Evolutionary conservation across 805 yeast species (phyloP).

Genomic region (Hanseniaspora clermontiae): DNA sequence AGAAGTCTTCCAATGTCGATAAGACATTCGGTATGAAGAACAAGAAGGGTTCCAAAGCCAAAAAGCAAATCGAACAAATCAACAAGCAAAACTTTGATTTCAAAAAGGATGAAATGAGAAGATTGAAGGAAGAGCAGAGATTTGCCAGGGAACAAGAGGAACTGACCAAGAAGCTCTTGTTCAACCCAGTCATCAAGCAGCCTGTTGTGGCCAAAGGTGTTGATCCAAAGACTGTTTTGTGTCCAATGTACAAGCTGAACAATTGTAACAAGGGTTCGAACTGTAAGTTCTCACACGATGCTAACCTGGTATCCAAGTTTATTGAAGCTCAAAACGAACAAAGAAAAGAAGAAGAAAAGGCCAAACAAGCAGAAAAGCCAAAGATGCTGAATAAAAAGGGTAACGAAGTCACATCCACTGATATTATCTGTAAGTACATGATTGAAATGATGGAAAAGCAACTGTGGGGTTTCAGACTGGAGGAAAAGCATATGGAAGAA

Average conservation of each 20-base stretch:
- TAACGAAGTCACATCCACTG: slow-evolving; percentile 85
- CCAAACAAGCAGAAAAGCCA: slow-evolving; percentile 96
- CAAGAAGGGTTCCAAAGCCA: slow-evolving; percentile 86
- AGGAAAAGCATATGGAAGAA: slow-evolving; percentile 37
- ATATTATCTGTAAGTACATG: slow-evolving; percentile 83
- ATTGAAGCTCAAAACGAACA: slow-evolving; percentile 87
- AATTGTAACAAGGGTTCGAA: slow-evolving; percentile 65
- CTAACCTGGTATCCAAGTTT: slow-evolving; percentile 69
- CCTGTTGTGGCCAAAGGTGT: slow-evolving; percentile 94
- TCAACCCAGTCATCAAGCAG: slow-evolving; percentile 46
- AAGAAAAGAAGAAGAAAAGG: slow-evolving; percentile 51
- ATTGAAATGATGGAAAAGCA: slow-evolving; percentile 78
- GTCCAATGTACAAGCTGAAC: slow-evolving; percentile 80
- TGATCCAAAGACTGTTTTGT: slow-evolving; percentile 86
- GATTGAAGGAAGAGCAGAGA: slow-evolving; percentile 60
- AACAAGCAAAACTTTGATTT: slow-evolving; percentile 47
- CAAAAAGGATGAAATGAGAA: slow-evolving; percentile 65
- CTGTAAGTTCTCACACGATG: slow-evolving; percentile 94
- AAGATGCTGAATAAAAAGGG: slow-evolving; percentile 89
- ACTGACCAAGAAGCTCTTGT: slow-evolving; percentile 68
- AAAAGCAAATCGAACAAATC: slow-evolving; percentile 55
- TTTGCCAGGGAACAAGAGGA: slow-evolving; percentile 85
- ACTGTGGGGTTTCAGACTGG: slow-evolving; percentile 14
- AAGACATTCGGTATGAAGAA: slow-evolving; percentile 93
- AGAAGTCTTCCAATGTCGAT: slow-evolving; percentile 58